phyloP scores from a whole-genome alignment of 2,329 filamentous ascomycete genomes.

The Colletotrichum sp. region DNA sequence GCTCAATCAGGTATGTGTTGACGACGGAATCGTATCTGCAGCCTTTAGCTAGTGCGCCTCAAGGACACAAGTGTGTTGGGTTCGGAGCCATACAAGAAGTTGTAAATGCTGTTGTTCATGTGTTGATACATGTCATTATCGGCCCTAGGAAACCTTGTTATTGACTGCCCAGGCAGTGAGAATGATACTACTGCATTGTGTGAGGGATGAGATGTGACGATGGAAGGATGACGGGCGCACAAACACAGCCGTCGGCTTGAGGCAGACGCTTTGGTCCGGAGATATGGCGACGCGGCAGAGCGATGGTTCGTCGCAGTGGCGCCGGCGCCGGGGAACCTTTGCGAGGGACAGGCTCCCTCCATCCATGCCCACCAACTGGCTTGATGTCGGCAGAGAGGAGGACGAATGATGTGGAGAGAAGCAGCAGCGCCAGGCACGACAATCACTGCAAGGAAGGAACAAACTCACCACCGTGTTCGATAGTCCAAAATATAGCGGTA shows the following conservation, averaged over 20 bases:
- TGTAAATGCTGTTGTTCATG: conserved; percentile 90
- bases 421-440: not conserved
- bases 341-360: not conserved
- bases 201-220: conserved; percentile 11
- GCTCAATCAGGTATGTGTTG: conserved; percentile 84
- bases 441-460: not conserved
- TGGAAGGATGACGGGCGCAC: not conserved
- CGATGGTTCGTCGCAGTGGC: not conserved
- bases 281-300: not conserved
- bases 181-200: not conserved
- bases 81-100: conserved; percentile 64
- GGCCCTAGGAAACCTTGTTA: conserved; percentile 58
- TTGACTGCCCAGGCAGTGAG: not conserved
- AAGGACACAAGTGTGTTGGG: not conserved
- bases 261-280: not conserved
- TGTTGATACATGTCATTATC: conserved; percentile 97
- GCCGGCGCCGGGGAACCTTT: not conserved
- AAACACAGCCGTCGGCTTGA: not conserved
- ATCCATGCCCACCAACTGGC: not conserved
- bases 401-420: not conserved
- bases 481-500: conserved; percentile 84
- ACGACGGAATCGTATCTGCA: conserved; percentile 83
- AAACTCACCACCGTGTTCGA: conserved; percentile 78
- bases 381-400: not conserved
- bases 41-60: not conserved